Base-by-base conservation (phyloP, 352 stramenopile genomes). In the Achlya hypogyna region DNA sequence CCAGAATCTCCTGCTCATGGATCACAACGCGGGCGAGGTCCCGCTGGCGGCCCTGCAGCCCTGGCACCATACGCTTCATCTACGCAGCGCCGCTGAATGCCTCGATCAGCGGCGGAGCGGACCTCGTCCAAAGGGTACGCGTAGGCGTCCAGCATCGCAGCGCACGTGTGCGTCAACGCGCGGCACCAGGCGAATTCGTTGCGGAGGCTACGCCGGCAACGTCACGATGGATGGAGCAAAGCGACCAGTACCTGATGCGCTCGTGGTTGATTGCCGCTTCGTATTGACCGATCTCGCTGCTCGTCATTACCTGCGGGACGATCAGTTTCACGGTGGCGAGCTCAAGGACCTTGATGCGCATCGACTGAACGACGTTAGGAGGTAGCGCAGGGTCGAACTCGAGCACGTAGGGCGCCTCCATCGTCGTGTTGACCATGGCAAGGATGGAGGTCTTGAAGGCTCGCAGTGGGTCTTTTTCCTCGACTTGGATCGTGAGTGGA, bases 381-480 rank as follows among this genome's bases (percentile, higher is more conserved):
- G 25, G 38, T 9, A 23, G 25, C 25, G 42, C 16, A 6, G 38
- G 1, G 25, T 29, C 22, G 25, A 35, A 12, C 16, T 45, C 42
- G 9, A 38, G 60, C 20, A 27, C 34, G 31, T 60, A 67, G 6
- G 28, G n/a, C 3, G 22, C 23, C 14, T 67, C 60, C 60, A 67
- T 67, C 1, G 60, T 67, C 51, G 47, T 59, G 51, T 67, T 67
- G 38, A 67, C 43, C 40, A 67, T 58, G 28, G n/a, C 27, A 22
- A 67, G 51, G 51, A 67, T 67, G 12, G 51, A 28, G 22, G 20
- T 67, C 34, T 67, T 67, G 60, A 67, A 67, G 22, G 34, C 16
- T 6, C 49, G 34, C 0, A 67, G 51, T 12, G 60, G 60, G 32
- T 67, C 60, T 2, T 22, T 58, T 9, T 23, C 27, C 32, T 67